Percentiles rank a stretch among this genome's conserved stretches.
phyloP scores from a whole-genome alignment of 2,329 filamentous ascomycete genomes.

The Aspergillus candidus region DNA sequence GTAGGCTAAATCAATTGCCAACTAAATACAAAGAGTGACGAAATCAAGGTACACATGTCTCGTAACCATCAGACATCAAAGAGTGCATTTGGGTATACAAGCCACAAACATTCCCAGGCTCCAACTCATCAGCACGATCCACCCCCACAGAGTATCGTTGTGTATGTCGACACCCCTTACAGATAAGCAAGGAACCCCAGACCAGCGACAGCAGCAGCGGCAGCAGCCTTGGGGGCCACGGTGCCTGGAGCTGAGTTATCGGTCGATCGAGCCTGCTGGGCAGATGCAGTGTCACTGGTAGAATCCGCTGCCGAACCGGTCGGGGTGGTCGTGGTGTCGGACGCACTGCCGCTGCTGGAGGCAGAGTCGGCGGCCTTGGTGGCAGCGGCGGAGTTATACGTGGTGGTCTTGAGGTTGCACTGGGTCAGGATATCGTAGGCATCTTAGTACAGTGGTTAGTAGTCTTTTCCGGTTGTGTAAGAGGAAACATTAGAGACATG shows the following conservation, averaged over 20 bases:
- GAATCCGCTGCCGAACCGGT: neutral
- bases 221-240: slow-evolving; percentile 10
- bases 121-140: too few species aligned
- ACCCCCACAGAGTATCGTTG: too few species aligned
- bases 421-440: slow-evolving; percentile 26
- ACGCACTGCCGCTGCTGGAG: neutral
- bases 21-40: too few species aligned
- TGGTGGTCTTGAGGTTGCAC: slow-evolving; percentile 24
- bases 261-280: slow-evolving; percentile 8
- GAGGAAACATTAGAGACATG: too few species aligned
- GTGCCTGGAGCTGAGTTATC: slow-evolving; percentile 12
- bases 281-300: neutral
- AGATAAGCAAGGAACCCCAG: slow-evolving; percentile 22
- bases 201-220: slow-evolving; percentile 18
- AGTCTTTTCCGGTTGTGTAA: neutral
- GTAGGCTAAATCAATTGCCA: too few species aligned
- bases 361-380: slow-evolving; percentile 9
- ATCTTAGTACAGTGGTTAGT: slow-evolving; percentile 15
- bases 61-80: too few species aligned
- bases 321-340: neutral
- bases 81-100: too few species aligned
- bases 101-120: too few species aligned
- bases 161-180: slow-evolving; percentile 5
- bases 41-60: too few species aligned
- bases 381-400: slow-evolving; percentile 20